Evolutionary conservation across 2,329 filamentous ascomycete genomes (phyloP).

Genomic region (Scedosporium apiospermum): DNA sequence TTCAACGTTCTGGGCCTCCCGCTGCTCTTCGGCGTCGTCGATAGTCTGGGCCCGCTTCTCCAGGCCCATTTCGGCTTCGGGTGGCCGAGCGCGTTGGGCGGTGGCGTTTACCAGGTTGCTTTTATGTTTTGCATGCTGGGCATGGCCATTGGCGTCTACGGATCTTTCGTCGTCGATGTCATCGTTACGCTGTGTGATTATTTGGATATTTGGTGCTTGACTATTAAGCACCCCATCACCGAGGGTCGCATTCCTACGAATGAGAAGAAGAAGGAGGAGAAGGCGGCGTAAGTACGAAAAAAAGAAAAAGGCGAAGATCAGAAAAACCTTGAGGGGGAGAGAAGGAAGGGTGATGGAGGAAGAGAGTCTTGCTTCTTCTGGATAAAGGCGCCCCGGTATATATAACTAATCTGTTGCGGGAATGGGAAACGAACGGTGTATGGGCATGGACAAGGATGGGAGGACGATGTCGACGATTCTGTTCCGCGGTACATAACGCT

Average conservation of each 20-base stretch:
- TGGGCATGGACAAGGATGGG: too few species aligned
- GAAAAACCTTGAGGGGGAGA: too few species aligned
- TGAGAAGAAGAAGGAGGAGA: constrained; percentile 29
- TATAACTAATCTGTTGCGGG: too few species aligned
- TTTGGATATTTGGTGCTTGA: constrained; percentile 95
- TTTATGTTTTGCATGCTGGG: constrained; percentile 87
- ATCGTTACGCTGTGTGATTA: constrained; percentile 98
- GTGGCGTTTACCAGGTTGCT: constrained; percentile 77
- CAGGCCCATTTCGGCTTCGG: constrained; percentile 51
- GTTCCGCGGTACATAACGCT: too few species aligned
- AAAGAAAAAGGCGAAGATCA: background rate
- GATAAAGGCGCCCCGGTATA: too few species aligned
- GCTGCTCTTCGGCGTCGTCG: constrained; percentile 66
- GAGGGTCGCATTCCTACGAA: constrained; percentile 27
- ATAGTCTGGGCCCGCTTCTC: constrained; percentile 65
- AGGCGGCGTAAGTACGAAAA: background rate
- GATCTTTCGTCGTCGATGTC: constrained; percentile 93
- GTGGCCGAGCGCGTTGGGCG: constrained; percentile 68
- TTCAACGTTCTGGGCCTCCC: constrained; percentile 77
- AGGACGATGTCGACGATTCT: too few species aligned
- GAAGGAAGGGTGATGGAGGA: too few species aligned
- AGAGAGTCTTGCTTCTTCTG: too few species aligned
- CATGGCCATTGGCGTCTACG: constrained; percentile 80
- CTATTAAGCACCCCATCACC: constrained; percentile 75
- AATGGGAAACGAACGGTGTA: too few species aligned